Evolutionary conservation across 805 yeast species (phyloP), one percentile per base, ranked within the genome.

Genomic region (Candida morakotiae): DNA sequence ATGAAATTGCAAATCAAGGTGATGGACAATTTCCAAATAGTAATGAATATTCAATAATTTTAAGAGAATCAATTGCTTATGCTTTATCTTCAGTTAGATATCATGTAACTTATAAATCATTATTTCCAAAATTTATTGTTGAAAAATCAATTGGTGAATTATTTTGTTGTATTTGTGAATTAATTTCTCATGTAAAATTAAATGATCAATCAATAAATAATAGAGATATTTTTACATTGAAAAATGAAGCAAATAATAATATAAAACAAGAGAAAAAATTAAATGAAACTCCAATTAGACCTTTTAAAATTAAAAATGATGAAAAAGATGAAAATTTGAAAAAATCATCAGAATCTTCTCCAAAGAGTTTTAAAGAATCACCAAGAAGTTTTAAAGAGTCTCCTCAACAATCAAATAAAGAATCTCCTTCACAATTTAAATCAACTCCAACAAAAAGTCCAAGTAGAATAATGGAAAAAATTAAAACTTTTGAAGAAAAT

Each of bases 131-230:
- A 37, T 62, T 83, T 15, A 73, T 87, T 2, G 71, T 88, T 14
- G 83, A 87, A 58, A 75, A 87, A 16, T 81, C 97, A 0, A 62
- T 86, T 8, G 74, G 84, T 30, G 96, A 88, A 51, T 63, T 88
- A 24, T 71, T 81, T 6, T 81, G 80, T 52, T 62, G 81, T 2
- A 62, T 82, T 17, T 81, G 84, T 51, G 84, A 81, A 45, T 68
- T 81, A 38, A 51, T 83, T 14, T 64, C 79, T 2, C 69, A 68
- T 2, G 72, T 73, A 19, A 85, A 75, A 46, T 56, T 77, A 34
- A 61, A 53, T 21, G 43, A 38, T 20, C 37, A 38, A 21, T 35
- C 43, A 11, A 34, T 25, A 5, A 39, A 46, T 16, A 26, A 38
- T 5, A 37, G 37, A 24, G 28, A 26, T 15, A 26, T 26, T 6